Percentiles rank a stretch among this genome's conserved stretches.
Conservation (phyloP, 148 eudicot genomes). For the Cornus suecica region DNA sequence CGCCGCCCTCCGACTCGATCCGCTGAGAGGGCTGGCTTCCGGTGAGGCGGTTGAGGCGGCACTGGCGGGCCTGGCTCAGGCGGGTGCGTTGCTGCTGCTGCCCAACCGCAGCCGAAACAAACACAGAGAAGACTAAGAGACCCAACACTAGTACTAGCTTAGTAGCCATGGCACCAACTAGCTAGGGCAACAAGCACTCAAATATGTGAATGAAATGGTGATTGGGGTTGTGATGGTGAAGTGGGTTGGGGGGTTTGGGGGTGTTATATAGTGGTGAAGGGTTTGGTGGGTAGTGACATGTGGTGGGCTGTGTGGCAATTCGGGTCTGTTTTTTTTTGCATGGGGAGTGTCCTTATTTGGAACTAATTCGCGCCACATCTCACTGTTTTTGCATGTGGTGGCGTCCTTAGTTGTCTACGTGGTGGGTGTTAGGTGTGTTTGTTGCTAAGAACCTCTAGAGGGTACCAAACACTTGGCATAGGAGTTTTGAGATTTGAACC, state of each 20-base stretch:
- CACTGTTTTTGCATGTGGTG: slow-evolving; percentile 15
- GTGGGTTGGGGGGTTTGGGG: not conserved
- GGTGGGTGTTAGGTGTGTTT: not conserved
- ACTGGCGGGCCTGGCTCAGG: slow-evolving; percentile 45
- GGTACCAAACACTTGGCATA: not conserved
- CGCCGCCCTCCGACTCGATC: slow-evolving; percentile 58
- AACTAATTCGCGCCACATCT: slow-evolving; percentile 11
- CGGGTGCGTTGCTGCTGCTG: not conserved
- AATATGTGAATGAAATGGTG: too few relatives aligned
- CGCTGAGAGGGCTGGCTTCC: slow-evolving; percentile 40
- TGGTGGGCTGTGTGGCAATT: slow-evolving; percentile 17
- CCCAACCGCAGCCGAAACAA: slow-evolving; percentile 16
- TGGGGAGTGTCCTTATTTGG: not conserved
- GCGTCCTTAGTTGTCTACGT: not conserved
- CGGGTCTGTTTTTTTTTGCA: slow-evolving; percentile 3
- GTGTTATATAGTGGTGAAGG: slow-evolving; percentile 4
- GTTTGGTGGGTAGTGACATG: slow-evolving; percentile 1
- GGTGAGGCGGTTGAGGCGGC: slow-evolving; percentile 38
- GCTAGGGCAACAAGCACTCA: not conserved
- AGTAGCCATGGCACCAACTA: not conserved
- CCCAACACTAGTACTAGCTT: slow-evolving; percentile 11
- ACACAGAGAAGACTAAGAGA: slow-evolving; percentile 25
- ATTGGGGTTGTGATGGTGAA: not conserved
- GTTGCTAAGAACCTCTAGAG: too few relatives aligned
- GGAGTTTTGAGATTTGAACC: not conserved